These are phyloP conservation scores for Thymus quinquecostatus DNA, from an alignment of 257 asterid genomes.

Conservation along the genomic window DNA sequence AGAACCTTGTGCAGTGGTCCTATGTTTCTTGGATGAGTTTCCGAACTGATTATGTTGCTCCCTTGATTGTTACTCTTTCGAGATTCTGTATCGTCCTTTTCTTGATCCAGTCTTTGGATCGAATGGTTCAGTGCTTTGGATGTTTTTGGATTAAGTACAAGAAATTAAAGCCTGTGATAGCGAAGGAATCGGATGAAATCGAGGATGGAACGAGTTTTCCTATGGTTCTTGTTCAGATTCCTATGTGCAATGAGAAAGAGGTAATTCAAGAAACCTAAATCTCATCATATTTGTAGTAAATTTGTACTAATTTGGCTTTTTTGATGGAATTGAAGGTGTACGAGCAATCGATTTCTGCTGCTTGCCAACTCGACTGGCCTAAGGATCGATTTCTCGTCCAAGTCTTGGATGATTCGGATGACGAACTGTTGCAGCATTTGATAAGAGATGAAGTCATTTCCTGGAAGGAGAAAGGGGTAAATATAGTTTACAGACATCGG, in stretches of 20 bases:
- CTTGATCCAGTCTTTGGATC: conserved; percentile 42
- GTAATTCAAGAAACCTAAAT: conserved; percentile 34
- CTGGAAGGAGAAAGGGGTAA: conserved; percentile 81
- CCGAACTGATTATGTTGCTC: conserved; percentile 71
- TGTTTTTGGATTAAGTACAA: conserved; percentile 36
- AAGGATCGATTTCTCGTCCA: conserved; percentile 80
- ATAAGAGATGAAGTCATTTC: conserved; percentile 65
- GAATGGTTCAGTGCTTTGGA: conserved; percentile 40
- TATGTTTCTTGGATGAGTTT: conserved; percentile 73
- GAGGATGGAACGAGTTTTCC: conserved; percentile 40
- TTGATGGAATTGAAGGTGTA: conserved; percentile 50
- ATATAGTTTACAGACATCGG: conserved; percentile 79
- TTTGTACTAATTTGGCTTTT: not conserved
- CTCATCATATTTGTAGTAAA: not conserved
- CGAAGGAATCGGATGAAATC: conserved; percentile 20
- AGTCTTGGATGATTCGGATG: conserved; percentile 89
- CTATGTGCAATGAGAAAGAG: conserved; percentile 61
- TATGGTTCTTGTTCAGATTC: conserved; percentile 47
- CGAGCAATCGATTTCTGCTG: conserved; percentile 84
- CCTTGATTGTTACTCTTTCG: conserved; percentile 55
- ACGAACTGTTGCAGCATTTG: conserved; percentile 59
- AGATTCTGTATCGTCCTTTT: conserved; percentile 44
- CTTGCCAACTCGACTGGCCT: conserved; percentile 86
- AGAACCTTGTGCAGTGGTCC: conserved; percentile 56
- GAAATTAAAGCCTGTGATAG: conserved; percentile 29